Evolutionary conservation across 768 basidiomycete species (phyloP).

Genomic region (Hygrocybe coccinea): DNA sequence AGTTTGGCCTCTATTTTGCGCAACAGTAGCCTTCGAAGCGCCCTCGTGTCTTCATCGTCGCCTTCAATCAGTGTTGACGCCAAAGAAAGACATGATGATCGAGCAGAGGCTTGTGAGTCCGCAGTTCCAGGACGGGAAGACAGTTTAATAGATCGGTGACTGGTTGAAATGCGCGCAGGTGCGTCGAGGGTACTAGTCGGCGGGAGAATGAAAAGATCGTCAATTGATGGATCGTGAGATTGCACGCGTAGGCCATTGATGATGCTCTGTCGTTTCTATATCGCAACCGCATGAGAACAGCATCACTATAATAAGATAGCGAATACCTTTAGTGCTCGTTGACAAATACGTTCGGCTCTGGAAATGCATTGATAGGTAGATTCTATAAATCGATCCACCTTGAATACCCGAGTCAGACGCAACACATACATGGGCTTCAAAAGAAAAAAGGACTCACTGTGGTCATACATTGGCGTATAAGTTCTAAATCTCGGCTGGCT

Average conservation of each 20-base stretch:
- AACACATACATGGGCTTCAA: not conserved
- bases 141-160: not conserved
- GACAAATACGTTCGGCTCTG: slow-evolving; percentile 53
- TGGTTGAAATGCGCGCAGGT: slow-evolving; percentile 20
- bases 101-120: slow-evolving; percentile 35
- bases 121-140: slow-evolving; percentile 7
- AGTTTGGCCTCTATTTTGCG: slow-evolving; percentile 60
- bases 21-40: slow-evolving; percentile 56
- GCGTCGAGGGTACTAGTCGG: not conserved
- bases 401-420: slow-evolving; percentile 20
- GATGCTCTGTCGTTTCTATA: slow-evolving; percentile 48
- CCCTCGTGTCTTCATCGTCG: slow-evolving; percentile 61
- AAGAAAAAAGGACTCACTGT: slow-evolving; percentile 38
- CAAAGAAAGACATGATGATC: slow-evolving; percentile 41
- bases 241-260: slow-evolving; percentile 40
- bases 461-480: slow-evolving; percentile 49
- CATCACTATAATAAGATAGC: not conserved
- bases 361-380: slow-evolving; percentile 52
- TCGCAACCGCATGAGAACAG: not conserved
- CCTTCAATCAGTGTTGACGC: slow-evolving; percentile 47
- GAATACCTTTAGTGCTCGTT: slow-evolving; percentile 51
- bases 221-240: slow-evolving; percentile 8
- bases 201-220: not conserved
- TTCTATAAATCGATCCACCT: slow-evolving; percentile 53
- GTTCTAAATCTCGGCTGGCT: slow-evolving; percentile 52